Evolutionary conservation across 176 grass and related monocot species (phyloP).

Genomic region (Eragrostis curvula): DNA sequence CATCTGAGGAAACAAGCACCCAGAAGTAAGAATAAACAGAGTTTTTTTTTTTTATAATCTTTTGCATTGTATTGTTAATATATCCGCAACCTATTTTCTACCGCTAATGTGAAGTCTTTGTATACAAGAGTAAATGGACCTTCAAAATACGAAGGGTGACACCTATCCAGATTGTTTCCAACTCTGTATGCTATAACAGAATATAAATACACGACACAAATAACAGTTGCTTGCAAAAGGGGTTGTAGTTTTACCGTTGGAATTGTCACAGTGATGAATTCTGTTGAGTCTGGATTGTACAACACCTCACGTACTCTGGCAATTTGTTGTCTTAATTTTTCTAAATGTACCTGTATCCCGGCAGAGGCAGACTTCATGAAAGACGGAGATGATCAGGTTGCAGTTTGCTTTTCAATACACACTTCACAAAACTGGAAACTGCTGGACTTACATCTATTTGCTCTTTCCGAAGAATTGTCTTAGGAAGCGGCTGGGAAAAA

Average conservation of each 20-base stretch:
- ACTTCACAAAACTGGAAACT: slow-evolving; percentile 10
- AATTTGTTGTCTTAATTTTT: neutral
- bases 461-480: neutral
- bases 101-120: neutral
- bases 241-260: slow-evolving; percentile 27
- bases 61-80: neutral
- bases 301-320: slow-evolving; percentile 21
- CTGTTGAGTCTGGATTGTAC: slow-evolving; percentile 24
- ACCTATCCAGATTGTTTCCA: neutral
- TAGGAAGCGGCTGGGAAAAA: slow-evolving; percentile 9
- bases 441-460: slow-evolving; percentile 37
- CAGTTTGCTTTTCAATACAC: slow-evolving; percentile 1
- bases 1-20: slow-evolving; percentile 39
- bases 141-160: neutral
- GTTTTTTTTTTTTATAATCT: neutral
- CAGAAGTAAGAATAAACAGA: neutral
- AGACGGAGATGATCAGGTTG: slow-evolving; percentile 20
- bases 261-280: slow-evolving; percentile 45
- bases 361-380: neutral
- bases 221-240: slow-evolving; percentile 6
- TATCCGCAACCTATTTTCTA: neutral
- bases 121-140: neutral
- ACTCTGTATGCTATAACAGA: neutral
- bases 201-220: neutral
- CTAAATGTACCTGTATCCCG: neutral